Base-by-base conservation (phyloP, 306 rosid genomes). In the Hylodesmum podocarpum region DNA sequence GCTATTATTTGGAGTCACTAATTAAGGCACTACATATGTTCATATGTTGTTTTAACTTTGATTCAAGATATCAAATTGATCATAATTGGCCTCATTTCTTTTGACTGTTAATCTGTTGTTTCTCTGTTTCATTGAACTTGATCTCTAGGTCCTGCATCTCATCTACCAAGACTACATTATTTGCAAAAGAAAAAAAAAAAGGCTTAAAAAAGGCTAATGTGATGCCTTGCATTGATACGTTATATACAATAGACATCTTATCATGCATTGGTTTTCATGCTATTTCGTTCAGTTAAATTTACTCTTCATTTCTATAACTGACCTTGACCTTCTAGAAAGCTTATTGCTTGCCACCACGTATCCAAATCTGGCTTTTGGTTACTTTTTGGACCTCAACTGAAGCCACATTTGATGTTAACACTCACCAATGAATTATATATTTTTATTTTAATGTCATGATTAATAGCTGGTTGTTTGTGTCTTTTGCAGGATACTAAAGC, bases 401-500 rank as follows among this genome's bases (percentile, higher is more conserved):
- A 14, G 21, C 51, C 29, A 49, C 39, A 53, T 70, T 70, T 49
- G 16, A 13, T 50, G 27, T 61, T 79, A 28, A 6, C 12, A 22
- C 43, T 13, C 14, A 14, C 58, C 33, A 55, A 59, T 37, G 22
- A 31, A 66, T 51, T 49, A 18, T 37, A 63, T 76, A 61, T 66
- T 63, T 37, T 49, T 61, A 43, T 58, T 63, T 55, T 51, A 28
- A 28, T 79, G 29, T 36, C 21, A 76, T 22, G 33, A 28, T 62
- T 47, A 33, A 22, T 31, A 39, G 36, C 36, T 47, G 41, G 8
- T 36, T 64, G 16, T 28, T 69, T 65, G 57, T 19, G 33, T 61
- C 57, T 63, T 22, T 65, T 84, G 88, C 93, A 95, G 98, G 93
- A 80, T 62, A 50, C 57, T n/a, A 76, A 82, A 65, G 83, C 37